Evolutionary conservation across 805 yeast species (phyloP), one percentile per base, ranked within the genome.

Genomic region (Wickerhamomyces chambardii): DNA sequence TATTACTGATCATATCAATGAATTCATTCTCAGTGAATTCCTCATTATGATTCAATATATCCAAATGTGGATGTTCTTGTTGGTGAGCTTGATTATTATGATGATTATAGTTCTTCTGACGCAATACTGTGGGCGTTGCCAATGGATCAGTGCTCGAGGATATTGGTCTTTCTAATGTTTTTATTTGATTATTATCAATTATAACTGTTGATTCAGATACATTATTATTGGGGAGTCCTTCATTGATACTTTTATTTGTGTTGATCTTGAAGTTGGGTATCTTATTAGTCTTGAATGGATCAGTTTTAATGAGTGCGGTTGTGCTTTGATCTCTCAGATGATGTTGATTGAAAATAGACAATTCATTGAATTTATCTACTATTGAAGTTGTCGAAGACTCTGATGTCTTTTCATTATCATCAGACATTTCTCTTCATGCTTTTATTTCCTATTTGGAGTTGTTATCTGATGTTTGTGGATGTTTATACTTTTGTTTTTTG

Each of bases 71-170:
- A 9, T 4, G n/a, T 15, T 15, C 22, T 28, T 28, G 31, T 11
- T 18, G 33, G 11, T 33, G 31, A 28, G 30, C 36, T 15, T 31
- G n/a, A 8, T 12, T 11, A 14, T 11, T 24, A 26, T 3, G 36
- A 32, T 15, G 38, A 31, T 18, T 35, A 31, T n/a, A 45, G 11
- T 9, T 42, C 46, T 18, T 24, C n/a, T n/a, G n/a, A n/a, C n/a
- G n/a, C 12, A 24, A 24, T 6, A 24, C 6, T 11, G 27, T 24
- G 5, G 27, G 27, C 12, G 21, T 17, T 15, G 24, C 19, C 8
- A 28, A 5, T 29, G 12, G 17, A 4, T 27, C 27, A 5, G 54
- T 49, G 25, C 46, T 41, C 10, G 48, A 53, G 19, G 53, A 48
- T 2, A 50, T 31, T 1, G 48, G 34, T 27, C 54, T 35, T 19